Evolutionary conservation across 2,329 filamentous ascomycete genomes (phyloP), one percentile per base, ranked within the genome.

Genomic region (Gliomastix tumulicola): DNA sequence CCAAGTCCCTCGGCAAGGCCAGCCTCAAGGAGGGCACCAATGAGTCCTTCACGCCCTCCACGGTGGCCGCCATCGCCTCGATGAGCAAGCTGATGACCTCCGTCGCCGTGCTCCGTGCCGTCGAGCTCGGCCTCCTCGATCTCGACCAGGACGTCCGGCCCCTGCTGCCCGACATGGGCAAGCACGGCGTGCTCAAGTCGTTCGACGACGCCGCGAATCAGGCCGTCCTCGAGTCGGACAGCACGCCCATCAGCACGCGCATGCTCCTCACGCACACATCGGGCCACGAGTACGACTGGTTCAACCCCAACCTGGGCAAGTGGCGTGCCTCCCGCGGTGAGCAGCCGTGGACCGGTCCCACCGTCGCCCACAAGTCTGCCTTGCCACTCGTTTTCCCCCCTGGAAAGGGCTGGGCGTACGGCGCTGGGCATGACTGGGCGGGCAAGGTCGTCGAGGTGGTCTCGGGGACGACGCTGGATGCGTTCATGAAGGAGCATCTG

Each of bases 401-500:
- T 0, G 72, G 70, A 1, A 54, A 60, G 4, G 59, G 61, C 7
- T 76, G 70, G 70, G 53, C 51, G 21, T 76, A 76, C 40, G 69
- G 71, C 5, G 47, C 56, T 4, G 51, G 54, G 1, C 39, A 64
- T 30, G 71, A 75, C 53, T 74, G 66, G 59, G 69, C 63, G 1
- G 69, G 66, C 4, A 40, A 62, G 6, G 51, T 64, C 2, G 49
- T 75, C 5, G 63, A 71, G 46, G 49, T 48, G 5, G 31, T 66
- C 5, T 63, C 60, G 0, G 57, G 57, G 7, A 44, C 53, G 35
- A 44, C 41, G 1, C 49, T 74, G 4, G 55, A 55, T 1, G 46
- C 43, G 6, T 66, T 63, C 50, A 59, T 65, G 53, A 43, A 53
- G 21, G 35, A 49, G 33, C 45, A 63, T 46, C 46, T 67, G 13